A percentile compares a stretch with the other conserved stretches of the same genome.
Conservation (phyloP, 2,329 filamentous ascomycete species). For the Paraphaeosphaeria sporulosa region DNA sequence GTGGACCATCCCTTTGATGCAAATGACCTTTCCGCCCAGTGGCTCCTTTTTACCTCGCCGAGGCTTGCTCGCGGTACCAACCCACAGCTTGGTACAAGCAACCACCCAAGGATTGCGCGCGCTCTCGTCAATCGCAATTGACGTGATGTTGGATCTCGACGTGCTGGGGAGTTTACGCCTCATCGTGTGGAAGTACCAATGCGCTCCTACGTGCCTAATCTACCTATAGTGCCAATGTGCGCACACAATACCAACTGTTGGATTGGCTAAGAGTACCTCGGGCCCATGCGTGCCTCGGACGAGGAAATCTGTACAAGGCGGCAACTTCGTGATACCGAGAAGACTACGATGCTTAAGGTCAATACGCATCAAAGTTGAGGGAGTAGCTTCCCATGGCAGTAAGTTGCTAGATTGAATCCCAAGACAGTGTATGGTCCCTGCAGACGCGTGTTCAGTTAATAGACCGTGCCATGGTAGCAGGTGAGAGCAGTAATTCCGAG, state of each 20-base stretch:
- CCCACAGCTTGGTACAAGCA: neutral
- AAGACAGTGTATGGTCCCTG: neutral
- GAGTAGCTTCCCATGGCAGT: neutral
- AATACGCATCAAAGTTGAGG: neutral
- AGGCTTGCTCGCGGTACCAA: neutral
- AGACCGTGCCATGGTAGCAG: neutral
- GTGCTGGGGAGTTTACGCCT: neutral
- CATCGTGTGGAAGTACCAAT: neutral
- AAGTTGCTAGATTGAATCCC: neutral
- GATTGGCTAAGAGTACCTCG: neutral
- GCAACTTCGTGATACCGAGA: neutral
- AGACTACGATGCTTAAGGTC: neutral
- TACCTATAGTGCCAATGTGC: neutral
- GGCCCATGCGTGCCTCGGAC: neutral
- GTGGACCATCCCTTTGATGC: neutral
- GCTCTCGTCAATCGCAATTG: neutral
- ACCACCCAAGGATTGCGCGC: neutral
- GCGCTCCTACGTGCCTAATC: neutral
- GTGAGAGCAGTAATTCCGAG: neutral
- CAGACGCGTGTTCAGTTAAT: neutral
- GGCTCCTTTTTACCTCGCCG: neutral
- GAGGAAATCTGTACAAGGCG: neutral
- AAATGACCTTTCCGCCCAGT: neutral
- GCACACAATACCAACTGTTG: neutral
- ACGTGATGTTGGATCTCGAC: neutral